Percentiles rank a stretch among this genome's conserved stretches.
These are phyloP conservation scores for Zancudomyces culisetae DNA, from an alignment of 371 early-diverging fungal species.

Conservation along the genomic window DNA sequence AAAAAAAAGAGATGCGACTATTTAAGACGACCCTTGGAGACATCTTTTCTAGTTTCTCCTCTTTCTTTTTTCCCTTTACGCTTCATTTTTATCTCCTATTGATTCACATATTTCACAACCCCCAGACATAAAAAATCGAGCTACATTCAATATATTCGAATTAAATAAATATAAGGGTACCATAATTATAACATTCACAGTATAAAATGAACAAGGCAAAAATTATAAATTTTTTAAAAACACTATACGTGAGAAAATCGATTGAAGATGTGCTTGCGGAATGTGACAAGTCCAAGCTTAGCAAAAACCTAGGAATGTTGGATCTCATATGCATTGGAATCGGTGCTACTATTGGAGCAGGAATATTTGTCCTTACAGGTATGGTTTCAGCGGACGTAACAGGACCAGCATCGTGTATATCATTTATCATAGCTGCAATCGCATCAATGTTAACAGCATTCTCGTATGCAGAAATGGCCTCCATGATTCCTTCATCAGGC, in stretches of 20 bases:
- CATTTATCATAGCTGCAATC: slow-evolving; percentile 41
- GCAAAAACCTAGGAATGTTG: background rate
- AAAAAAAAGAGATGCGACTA: too few species aligned
- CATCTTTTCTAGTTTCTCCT: too few species aligned
- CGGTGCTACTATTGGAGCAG: slow-evolving; percentile 26
- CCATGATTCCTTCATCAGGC: slow-evolving; percentile 58
- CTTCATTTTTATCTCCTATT: too few species aligned
- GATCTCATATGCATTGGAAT: slow-evolving; percentile 24
- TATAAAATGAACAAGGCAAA: background rate
- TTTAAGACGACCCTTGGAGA: too few species aligned
- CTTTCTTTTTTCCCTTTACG: too few species aligned
- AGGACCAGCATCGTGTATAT: slow-evolving; percentile 52
- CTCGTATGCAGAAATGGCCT: slow-evolving; percentile 54
- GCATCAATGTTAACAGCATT: slow-evolving; percentile 42
- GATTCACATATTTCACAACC: too few species aligned
- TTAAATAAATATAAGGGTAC: too few species aligned
- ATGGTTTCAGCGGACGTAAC: slow-evolving; percentile 41
- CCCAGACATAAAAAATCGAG: too few species aligned
- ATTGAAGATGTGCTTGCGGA: background rate
- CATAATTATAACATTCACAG: too few species aligned
- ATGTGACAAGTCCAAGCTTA: background rate
- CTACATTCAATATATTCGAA: too few species aligned
- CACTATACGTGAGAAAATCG: background rate
- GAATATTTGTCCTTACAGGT: slow-evolving; percentile 33
- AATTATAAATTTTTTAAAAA: background rate